Evolutionary conservation across 129 eudicot genomes (phyloP), one percentile per base, ranked within the genome.

Genomic region (Pulicaria dysenterica): DNA sequence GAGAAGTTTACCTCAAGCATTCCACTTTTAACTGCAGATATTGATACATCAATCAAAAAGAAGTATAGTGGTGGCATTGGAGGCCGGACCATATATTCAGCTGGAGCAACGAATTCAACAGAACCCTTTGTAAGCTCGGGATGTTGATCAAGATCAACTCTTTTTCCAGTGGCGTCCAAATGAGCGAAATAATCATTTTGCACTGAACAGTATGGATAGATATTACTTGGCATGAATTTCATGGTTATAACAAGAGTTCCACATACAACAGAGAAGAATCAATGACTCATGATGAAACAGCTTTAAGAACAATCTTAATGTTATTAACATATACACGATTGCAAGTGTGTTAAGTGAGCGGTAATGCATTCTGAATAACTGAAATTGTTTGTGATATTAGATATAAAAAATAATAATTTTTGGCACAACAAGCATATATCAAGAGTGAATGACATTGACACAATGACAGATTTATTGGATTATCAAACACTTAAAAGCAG

Each of bases 1-100:
- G 17, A 24, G 58, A 58, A 8, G 45, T 73, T 78, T 90, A 94
- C 99, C 97, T 94, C 91, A 73, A 94, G 87, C 89, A 90, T 90
- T 71, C 99, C 99, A 79, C 96, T 94, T 78, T 82, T 81, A 49
- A 88, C 97, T 39, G 99, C 96, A 69, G 99, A 85, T 58, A 88
- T 79, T 38, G 99, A 90, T 55, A 90, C 99, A 16, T 94, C 97
- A 16, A 94, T 94, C 81, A 94, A 82, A 70, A 94, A 94, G 77
- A 88, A 94, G 64, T 85, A 90, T 19, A 83, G 73, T 15, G 99
- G 96, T 6, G 99, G 99, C 99, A 94, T 94, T 53, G 99, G 99
- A 51, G 97, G 99, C 79, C 99, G 97, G 80, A 94, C 99, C 99
- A 94, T 94, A 59, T 94, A 94, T 55, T 94, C 99, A 78, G 99